Evolutionary conservation across 192 early-diverging fungal genomes (phyloP).

Genomic region (Spizellomyces punctatus): DNA sequence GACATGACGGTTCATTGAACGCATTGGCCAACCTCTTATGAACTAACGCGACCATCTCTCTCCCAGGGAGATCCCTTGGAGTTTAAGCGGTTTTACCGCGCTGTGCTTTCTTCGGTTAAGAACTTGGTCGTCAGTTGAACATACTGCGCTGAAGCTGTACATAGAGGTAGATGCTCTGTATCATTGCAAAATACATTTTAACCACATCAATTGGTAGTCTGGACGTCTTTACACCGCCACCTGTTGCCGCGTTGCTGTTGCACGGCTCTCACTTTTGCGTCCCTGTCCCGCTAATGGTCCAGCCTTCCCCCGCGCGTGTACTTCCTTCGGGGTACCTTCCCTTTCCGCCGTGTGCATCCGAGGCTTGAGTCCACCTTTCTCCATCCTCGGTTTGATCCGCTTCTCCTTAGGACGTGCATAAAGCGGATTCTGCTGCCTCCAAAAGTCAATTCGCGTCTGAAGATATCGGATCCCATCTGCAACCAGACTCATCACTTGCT

Average conservation of each 20-base stretch:
- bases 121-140: conserved; percentile 21
- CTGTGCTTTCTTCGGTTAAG: conserved; percentile 20
- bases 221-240: too few relatives aligned
- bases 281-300: too few relatives aligned
- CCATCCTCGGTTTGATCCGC: conserved; percentile 45
- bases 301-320: neutral
- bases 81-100: conserved; percentile 54
- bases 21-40: too few relatives aligned
- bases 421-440: conserved; percentile 62
- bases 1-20: too few relatives aligned
- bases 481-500: conserved; percentile 46
- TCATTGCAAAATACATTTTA: too few relatives aligned
- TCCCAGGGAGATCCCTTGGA: conserved; percentile 58
- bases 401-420: conserved; percentile 54
- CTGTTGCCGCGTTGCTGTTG: too few relatives aligned
- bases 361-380: conserved; percentile 28
- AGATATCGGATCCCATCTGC: conserved; percentile 57
- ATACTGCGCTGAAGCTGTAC: too few relatives aligned
- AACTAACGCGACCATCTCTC: neutral
- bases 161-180: too few relatives aligned
- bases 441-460: conserved; percentile 53
- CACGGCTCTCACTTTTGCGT: too few relatives aligned
- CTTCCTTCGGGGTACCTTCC: too few relatives aligned
- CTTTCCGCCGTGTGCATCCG: neutral
- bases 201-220: too few relatives aligned